Base-by-base conservation (phyloP, 2,329 filamentous ascomycete species). In the Elsinoe ampelina region DNA sequence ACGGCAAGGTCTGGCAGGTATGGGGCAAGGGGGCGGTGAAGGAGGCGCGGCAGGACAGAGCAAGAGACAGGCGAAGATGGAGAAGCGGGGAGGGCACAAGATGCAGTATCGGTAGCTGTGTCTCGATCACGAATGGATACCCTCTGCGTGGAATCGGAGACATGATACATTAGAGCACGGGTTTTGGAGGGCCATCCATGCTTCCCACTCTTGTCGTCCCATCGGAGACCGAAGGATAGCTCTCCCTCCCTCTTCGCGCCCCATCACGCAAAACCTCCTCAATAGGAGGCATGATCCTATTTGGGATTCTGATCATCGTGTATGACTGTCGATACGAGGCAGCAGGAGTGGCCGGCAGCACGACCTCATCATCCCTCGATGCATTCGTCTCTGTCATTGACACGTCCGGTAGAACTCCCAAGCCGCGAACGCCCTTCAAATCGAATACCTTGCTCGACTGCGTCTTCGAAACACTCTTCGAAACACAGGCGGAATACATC, bases 41-140 rank as follows among this genome's bases (percentile, higher is more conserved):
- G 57, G 47, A 30, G 58, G 38, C 22, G 48, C 58, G 22, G 55
- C 48, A 42, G 66, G 62, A 8, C 68, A 69, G 59, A 78, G 76
- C 58, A 78, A 78, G 68, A 67, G 76, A 58, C 74, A 76, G 65
- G 68, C 70, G 12, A 78, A 78, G 68, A 66, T 78, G 69, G 76
- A 78, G 67, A 77, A 77, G 72, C 70, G 75, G 56, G 75, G 75
- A 34, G 75, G 74, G 1, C 75, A 77, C 66, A 73, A 68, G 63
- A 66, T 77, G 59, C 67, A 70, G 61, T 77, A 77, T 64, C 70
- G 75, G 50, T 77, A 74, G 51, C 39, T 20, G 38, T 30, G 2
- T 34, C 48, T 39, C n/a, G 19, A 22, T 5, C 42, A 47, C 26
- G 26, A 30, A 30, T 30, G 26, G 7, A 30, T 30, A 30, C 26